phyloP scores from a whole-genome alignment of 1,284 basidiomycete genomes.

The Trichosporon coremiiforme region DNA sequence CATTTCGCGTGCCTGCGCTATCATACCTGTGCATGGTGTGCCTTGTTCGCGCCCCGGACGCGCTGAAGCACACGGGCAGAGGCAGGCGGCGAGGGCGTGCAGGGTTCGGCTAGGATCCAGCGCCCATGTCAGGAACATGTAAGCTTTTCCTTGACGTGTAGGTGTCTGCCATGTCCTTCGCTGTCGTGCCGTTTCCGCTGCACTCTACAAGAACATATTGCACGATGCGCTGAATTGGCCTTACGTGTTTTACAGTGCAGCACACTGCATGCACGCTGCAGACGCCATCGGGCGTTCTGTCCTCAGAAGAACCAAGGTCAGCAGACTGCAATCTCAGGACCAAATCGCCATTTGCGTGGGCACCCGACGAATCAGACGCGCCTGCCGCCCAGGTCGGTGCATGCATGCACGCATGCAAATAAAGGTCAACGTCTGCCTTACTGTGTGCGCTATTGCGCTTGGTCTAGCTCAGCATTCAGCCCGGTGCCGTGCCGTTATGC shows the following conservation, averaged over 20 bases:
- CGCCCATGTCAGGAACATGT: neutral
- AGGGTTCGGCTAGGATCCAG: neutral
- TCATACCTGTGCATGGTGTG: neutral
- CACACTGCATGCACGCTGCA: neutral
- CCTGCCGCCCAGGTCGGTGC: neutral
- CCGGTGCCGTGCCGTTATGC: neutral
- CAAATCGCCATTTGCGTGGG: slow-evolving; percentile 3
- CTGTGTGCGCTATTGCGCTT: too few species aligned
- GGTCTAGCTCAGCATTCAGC: slow-evolving; percentile 8
- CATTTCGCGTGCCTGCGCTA: neutral
- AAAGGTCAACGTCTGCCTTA: neutral
- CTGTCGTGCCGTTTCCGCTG: neutral
- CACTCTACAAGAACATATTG: neutral
- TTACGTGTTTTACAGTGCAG: neutral
- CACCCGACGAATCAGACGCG: neutral
- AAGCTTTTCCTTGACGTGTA: neutral
- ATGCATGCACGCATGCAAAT: too few species aligned
- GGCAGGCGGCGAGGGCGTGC: neutral
- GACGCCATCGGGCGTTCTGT: neutral
- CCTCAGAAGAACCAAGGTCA: neutral
- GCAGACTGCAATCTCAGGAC: neutral
- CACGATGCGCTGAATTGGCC: neutral
- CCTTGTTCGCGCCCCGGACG: neutral
- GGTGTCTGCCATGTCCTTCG: neutral
- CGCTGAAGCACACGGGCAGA: neutral